Base-by-base conservation (phyloP, 441 rosid species). In the Erysimum pusillum region DNA sequence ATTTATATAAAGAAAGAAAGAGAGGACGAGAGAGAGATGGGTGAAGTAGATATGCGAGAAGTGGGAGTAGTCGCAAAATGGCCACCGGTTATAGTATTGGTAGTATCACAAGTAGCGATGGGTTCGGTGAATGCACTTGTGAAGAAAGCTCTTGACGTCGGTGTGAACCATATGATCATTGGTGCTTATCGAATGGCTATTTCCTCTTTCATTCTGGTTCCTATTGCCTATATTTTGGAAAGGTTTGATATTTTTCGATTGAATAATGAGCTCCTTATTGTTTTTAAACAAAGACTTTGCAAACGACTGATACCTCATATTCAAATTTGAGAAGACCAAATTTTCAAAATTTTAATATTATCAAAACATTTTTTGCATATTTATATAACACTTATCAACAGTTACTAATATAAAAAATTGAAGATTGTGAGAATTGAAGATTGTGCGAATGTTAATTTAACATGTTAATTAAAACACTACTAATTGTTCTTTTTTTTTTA, bases 171-270 rank as follows among this genome's bases (percentile, higher is more conserved):
- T 52, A 80, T 80, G 83, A 42, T 80, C 67, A 10, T 80, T 53
- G 83, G 80, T 71, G 36, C 83, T 22, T 80, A 80, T 52, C 79
- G 83, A 7, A 44, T 80, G 76, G 61, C 80, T 45, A 80, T 80
- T 76, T 80, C 83, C 12, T 76, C 83, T 80, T 9, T 75, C 46
- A 51, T 76, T 31, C 41, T 80, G 68, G 77, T 62, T 51, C 83
- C 83, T 3, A 31, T 80, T 8, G 80, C 83, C n/a, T 75, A 51
- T 65, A 1, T 71, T 28, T 65, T 76, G 17, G 83, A 75, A 67
- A 76, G 73, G 83, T 80, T 69, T 7, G 63, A 57, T 51, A 65
- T 15, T 17, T 56, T 51, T n/a, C n/a, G 20, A 56, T 46, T 25
- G 39, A 48, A 8, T 17, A 22, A 14, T 14, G 45, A 20, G 25